A percentile compares a stretch with the other conserved stretches of the same genome.
phyloP scores from a whole-genome alignment of 177 flowering plant genomes.

The Tripterygium wilfordii region DNA sequence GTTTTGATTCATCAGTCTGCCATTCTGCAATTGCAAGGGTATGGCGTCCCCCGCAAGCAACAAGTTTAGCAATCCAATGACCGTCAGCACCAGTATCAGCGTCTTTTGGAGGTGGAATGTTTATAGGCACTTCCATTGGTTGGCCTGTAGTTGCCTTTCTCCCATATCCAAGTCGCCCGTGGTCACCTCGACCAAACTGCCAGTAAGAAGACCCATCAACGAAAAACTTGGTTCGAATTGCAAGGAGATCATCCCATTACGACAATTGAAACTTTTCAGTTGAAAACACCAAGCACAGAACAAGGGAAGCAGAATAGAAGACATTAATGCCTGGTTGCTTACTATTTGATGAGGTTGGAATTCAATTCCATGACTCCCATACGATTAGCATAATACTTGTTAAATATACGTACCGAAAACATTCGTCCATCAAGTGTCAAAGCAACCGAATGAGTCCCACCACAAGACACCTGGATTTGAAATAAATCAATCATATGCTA shows the following conservation, averaged over 20 bases:
- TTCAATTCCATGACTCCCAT: too few relatives aligned
- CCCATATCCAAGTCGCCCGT: conserved; percentile 95
- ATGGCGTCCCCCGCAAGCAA: conserved; percentile 98
- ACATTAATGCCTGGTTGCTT: too few relatives aligned
- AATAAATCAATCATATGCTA: conserved; percentile 3
- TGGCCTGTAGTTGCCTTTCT: conserved; percentile 89
- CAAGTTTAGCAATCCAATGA: conserved; percentile 72
- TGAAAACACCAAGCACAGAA: not conserved
- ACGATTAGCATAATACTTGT: too few relatives aligned
- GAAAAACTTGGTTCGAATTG: too few relatives aligned
- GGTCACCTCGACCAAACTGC: conserved; percentile 99
- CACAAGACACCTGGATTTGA: conserved; percentile 78
- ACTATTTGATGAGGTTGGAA: too few relatives aligned
- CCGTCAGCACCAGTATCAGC: conserved; percentile 29
- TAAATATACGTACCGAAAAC: conserved; percentile 66
- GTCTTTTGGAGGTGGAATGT: conserved; percentile 47
- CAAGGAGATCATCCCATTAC: not conserved
- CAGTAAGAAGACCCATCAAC: not conserved
- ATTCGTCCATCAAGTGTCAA: conserved; percentile 85
- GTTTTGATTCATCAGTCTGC: conserved; percentile 29
- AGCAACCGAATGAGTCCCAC: conserved; percentile 99
- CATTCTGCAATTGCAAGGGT: conserved; percentile 77
- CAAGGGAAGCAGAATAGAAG: not conserved
- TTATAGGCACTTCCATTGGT: conserved; percentile 86
- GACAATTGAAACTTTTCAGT: too few relatives aligned